A percentile compares a stretch with the other conserved stretches of the same genome.
Conservation (phyloP, 148 eudicot genomes). For the Vaccinium myrtillus region DNA sequence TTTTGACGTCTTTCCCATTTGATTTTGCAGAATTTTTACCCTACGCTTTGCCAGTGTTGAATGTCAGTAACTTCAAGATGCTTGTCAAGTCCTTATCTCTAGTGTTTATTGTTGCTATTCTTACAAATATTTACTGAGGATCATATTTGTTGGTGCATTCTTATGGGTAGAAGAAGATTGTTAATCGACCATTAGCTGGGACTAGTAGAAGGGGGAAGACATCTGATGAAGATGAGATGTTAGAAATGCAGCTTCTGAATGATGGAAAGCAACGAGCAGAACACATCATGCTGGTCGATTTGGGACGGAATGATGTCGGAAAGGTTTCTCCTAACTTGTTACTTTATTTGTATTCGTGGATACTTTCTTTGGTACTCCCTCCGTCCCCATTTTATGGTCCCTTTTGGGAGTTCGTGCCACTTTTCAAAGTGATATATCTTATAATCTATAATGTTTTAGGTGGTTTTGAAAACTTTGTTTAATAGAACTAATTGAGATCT, state of each 20-base stretch:
- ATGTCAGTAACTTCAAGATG: conserved; percentile 1
- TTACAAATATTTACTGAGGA: neutral
- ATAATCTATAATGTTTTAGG: too few species aligned
- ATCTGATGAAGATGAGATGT: conserved; percentile 31
- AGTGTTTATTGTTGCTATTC: neutral
- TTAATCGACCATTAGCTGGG: conserved; percentile 61
- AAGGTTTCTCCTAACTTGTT: conserved; percentile 32
- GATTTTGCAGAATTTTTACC: neutral
- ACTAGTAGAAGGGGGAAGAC: conserved; percentile 54
- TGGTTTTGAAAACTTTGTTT: too few species aligned
- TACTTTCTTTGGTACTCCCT: neutral
- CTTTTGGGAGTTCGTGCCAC: too few species aligned
- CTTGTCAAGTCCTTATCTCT: neutral
- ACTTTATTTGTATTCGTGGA: neutral
- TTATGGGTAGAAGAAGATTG: conserved; percentile 36
- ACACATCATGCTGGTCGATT: conserved; percentile 59
- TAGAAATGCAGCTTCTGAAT: conserved; percentile 35
- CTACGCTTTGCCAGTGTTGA: neutral
- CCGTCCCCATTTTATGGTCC: too few species aligned
- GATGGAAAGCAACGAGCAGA: conserved; percentile 58
- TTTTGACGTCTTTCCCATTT: neutral
- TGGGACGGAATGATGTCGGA: conserved; percentile 56
- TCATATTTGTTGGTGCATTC: conserved; percentile 3
- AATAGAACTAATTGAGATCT: too few species aligned
- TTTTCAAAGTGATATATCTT: too few species aligned